A percentile compares a stretch with the other conserved stretches of the same genome.
Conservation (phyloP, 2,329 filamentous ascomycete species). For the Aspergillus pseudoglaucus region DNA sequence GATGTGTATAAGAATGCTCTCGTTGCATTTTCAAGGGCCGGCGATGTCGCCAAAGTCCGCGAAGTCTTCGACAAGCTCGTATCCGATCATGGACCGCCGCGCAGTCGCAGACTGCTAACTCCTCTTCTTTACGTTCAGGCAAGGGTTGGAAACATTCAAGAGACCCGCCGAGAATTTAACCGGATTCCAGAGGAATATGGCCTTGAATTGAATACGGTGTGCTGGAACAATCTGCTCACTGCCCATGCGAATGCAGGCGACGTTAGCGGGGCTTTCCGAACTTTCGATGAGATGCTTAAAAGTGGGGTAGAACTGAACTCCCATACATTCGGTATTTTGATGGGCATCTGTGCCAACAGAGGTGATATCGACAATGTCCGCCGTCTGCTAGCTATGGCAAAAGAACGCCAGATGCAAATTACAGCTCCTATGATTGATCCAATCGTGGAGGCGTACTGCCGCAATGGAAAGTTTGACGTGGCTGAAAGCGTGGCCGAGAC, state of each 20-base stretch:
- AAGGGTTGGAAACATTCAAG: slow-evolving; percentile 56
- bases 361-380: slow-evolving; percentile 68
- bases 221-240: slow-evolving; percentile 73
- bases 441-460: slow-evolving; percentile 62
- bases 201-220: slow-evolving; percentile 51
- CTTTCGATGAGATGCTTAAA: slow-evolving; percentile 56
- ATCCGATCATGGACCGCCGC: slow-evolving; percentile 30
- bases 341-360: slow-evolving; percentile 62
- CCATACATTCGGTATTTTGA: slow-evolving; percentile 64
- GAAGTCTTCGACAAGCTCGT: slow-evolving; percentile 40
- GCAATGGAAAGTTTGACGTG: slow-evolving; percentile 47
- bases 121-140: slow-evolving; percentile 67
- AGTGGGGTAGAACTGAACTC: slow-evolving; percentile 49
- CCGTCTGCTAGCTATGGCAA: slow-evolving; percentile 58
- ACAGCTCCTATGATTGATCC: slow-evolving; percentile 55
- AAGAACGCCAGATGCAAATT: slow-evolving; percentile 45
- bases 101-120: slow-evolving; percentile 27
- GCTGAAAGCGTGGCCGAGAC: slow-evolving; percentile 56
- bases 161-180: slow-evolving; percentile 56
- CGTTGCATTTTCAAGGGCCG: slow-evolving; percentile 39
- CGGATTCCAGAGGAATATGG: slow-evolving; percentile 53
- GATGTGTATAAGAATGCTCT: slow-evolving; percentile 32
- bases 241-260: slow-evolving; percentile 62
- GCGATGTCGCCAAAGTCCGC: slow-evolving; percentile 41
- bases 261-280: slow-evolving; percentile 56